Conservation (phyloP, 208 protist species). For the Leishmania major region DNA sequence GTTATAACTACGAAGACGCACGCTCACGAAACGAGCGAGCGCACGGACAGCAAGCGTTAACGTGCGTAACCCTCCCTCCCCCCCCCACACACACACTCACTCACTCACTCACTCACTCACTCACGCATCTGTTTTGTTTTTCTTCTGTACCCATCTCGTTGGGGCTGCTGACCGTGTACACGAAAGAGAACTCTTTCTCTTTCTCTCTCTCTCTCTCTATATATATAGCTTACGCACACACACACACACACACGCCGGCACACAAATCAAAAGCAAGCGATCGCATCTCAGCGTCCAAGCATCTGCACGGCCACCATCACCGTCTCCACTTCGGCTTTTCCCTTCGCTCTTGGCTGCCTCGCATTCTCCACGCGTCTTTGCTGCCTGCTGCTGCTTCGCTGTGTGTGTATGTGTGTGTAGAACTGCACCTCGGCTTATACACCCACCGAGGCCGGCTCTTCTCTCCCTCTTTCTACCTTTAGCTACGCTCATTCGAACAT, state of each 20-base stretch:
- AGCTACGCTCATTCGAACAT: too few relatives aligned
- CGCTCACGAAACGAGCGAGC: not conserved
- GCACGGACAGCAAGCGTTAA: not conserved
- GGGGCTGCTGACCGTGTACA: not conserved
- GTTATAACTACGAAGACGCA: conserved; percentile 3
- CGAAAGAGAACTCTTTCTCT: not conserved
- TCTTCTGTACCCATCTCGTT: not conserved
- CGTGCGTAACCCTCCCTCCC: not conserved
- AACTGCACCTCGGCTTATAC: not conserved
- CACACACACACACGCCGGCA: not conserved
- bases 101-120: not conserved
- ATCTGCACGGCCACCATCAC: not conserved
- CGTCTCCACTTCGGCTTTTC: not conserved
- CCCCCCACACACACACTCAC: not conserved
- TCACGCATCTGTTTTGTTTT: not conserved
- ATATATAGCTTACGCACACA: not conserved
- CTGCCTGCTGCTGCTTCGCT: not conserved
- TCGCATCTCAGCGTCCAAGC: not conserved
- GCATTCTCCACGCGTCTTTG: not conserved
- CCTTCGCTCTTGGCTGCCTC: not conserved
- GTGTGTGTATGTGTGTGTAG: conserved; percentile 3
- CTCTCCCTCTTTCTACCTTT: not conserved
- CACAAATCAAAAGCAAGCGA: not conserved
- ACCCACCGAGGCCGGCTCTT: not conserved
- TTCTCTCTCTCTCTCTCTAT: too few relatives aligned